Percentiles rank a stretch among this genome's conserved stretches.
phyloP scores from a whole-genome alignment of 345 rosid species.

The Eucalyptus rudis region DNA sequence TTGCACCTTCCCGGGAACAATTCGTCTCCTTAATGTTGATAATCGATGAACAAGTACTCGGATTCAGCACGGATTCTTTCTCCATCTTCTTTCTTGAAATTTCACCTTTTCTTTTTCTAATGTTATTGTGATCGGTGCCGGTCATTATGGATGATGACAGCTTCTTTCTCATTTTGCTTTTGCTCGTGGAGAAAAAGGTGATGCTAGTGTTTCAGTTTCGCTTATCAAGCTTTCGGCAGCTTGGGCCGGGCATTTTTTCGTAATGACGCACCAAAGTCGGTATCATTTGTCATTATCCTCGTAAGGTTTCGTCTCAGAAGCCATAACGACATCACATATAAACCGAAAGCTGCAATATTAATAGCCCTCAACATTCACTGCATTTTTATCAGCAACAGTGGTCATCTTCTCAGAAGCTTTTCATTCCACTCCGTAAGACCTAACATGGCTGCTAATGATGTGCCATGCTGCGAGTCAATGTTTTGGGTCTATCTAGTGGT shows the following conservation, averaged over 20 bases:
- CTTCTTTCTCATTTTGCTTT: neutral
- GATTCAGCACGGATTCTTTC: neutral
- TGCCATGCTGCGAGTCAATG: constrained; percentile 79
- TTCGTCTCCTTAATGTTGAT: neutral
- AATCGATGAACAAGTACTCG: neutral
- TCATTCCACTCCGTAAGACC: neutral
- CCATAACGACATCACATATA: neutral
- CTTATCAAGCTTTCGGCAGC: neutral
- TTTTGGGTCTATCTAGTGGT: constrained; percentile 61
- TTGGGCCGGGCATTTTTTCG: neutral
- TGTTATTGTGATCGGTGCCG: neutral
- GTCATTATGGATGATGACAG: neutral
- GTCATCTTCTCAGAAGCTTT: neutral
- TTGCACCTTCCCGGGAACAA: neutral
- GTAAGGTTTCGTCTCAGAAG: neutral
- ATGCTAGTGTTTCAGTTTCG: neutral
- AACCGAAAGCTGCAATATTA: neutral
- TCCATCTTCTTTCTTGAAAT: neutral
- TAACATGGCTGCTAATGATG: constrained; percentile 77
- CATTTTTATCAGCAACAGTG: neutral
- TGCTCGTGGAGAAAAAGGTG: neutral
- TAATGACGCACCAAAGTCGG: neutral
- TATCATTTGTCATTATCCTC: neutral
- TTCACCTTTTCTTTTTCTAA: neutral
- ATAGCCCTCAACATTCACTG: neutral